phyloP scores from a whole-genome alignment of 2,329 filamentous ascomycete species.

The Phyllosticta citrichinensis region DNA sequence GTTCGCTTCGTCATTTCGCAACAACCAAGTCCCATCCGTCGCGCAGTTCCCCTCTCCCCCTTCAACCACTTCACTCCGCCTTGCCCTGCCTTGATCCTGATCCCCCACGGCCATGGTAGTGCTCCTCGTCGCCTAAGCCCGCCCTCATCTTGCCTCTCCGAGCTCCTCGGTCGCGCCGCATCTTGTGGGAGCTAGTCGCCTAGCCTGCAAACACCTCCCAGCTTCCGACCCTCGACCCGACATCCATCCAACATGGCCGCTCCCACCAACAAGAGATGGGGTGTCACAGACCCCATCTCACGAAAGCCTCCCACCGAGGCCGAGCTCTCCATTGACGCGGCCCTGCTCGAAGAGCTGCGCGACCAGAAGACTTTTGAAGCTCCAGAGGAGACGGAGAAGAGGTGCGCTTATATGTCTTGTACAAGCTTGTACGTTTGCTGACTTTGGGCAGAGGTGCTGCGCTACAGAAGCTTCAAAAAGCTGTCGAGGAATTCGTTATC shows the following conservation, averaged over 20 bases:
- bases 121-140: not conserved
- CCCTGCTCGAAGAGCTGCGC: slow-evolving; percentile 75
- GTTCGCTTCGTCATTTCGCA: not conserved
- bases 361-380: slow-evolving; percentile 87
- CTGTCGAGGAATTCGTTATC: slow-evolving; percentile 80
- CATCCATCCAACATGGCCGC: slow-evolving; percentile 21
- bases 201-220: not conserved
- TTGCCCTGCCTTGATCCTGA: not conserved
- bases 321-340: slow-evolving; percentile 67
- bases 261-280: slow-evolving; percentile 39
- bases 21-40: not conserved
- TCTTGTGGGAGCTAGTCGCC: not conserved
- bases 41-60: not conserved
- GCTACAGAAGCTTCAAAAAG: slow-evolving; percentile 41
- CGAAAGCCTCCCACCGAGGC: slow-evolving; percentile 61
- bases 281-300: slow-evolving; percentile 79
- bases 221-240: not conserved
- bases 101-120: not conserved
- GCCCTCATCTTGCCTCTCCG: not conserved
- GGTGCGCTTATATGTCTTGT: slow-evolving; percentile 41
- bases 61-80: not conserved
- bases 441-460: slow-evolving; percentile 36
- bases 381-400: slow-evolving; percentile 69
- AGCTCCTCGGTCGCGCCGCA: not conserved
- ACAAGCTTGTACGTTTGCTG: slow-evolving; percentile 11